A percentile compares a stretch with the other conserved stretches of the same genome.
phyloP scores from a whole-genome alignment of 345 rosid genomes.

The Populus nigra region DNA sequence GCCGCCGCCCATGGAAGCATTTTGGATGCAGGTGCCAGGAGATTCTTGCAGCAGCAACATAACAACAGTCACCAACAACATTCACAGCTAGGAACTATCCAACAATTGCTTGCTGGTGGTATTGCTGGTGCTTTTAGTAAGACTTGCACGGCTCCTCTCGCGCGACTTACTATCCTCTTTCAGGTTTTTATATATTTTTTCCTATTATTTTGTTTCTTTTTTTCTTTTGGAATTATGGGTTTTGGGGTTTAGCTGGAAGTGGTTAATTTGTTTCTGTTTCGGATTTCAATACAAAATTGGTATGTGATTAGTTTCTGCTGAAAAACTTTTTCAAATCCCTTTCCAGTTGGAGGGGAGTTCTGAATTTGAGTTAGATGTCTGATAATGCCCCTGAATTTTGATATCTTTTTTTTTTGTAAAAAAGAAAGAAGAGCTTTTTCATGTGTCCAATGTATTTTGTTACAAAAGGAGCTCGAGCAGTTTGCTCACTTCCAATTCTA shows the following conservation, averaged over 20 bases:
- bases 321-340: not conserved
- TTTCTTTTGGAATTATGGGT: not conserved
- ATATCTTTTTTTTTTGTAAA: not conserved
- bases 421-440: not conserved
- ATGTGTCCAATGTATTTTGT: not conserved
- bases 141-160: constrained; percentile 96
- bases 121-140: constrained; percentile 95
- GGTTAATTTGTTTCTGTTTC: not conserved
- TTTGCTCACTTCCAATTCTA: not conserved
- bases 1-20: constrained; percentile 51
- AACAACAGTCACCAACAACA: constrained; percentile 30
- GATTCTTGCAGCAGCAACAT: constrained; percentile 46
- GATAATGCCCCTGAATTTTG: not conserved
- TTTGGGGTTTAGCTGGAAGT: not conserved
- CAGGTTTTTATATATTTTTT: constrained; percentile 48
- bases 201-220: not conserved
- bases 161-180: constrained; percentile 89
- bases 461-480: not conserved
- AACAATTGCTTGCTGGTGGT: constrained; percentile 85
- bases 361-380: not conserved
- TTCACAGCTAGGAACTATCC: constrained; percentile 62
- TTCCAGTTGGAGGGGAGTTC: not conserved
- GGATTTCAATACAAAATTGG: not conserved
- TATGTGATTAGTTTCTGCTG: not conserved
- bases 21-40: constrained; percentile 60